Percentiles rank a stretch among this genome's conserved stretches.
Evolutionary conservation across 2,329 filamentous ascomycete genomes (phyloP).

Genomic region (Ascomycota sp.): DNA sequence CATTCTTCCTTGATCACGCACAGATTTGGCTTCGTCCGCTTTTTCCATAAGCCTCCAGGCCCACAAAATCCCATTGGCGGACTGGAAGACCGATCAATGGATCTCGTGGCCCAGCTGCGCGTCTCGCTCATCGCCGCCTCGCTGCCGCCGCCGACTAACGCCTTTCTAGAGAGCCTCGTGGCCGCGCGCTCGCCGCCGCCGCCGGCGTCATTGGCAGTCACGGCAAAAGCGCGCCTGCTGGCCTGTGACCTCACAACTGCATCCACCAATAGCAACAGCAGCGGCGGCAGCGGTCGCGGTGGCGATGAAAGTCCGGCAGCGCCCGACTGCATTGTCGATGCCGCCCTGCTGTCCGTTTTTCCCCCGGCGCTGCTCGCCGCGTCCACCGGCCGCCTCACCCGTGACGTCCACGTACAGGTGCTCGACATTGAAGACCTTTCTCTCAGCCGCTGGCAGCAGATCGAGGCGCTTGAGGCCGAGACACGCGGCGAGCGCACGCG

Average conservation of each 20-base stretch:
- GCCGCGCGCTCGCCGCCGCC: constrained; percentile 32
- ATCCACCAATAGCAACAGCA: constrained; percentile 6
- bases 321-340: too few species aligned
- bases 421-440: constrained; percentile 72
- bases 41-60: too few species aligned
- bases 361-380: too few species aligned
- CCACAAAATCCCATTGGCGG: too few species aligned
- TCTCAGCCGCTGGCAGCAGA: constrained; percentile 64
- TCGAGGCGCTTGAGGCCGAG: constrained; percentile 59
- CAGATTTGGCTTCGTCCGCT: too few species aligned
- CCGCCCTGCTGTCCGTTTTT: too few species aligned
- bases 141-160: constrained; percentile 27
- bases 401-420: constrained; percentile 58
- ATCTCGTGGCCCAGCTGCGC: constrained; percentile 10
- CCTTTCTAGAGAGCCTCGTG: constrained; percentile 46
- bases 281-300: background rate
- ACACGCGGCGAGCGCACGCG: constrained; percentile 53
- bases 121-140: constrained; percentile 28
- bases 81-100: too few species aligned
- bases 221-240: constrained; percentile 62
- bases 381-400: constrained; percentile 33
- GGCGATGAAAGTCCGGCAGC: too few species aligned
- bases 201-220: constrained; percentile 54
- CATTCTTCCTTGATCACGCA: too few species aligned
- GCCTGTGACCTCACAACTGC: constrained; percentile 48